Base-by-base conservation (phyloP, 2,329 filamentous ascomycete genomes). In the Didymella keratinophila region DNA sequence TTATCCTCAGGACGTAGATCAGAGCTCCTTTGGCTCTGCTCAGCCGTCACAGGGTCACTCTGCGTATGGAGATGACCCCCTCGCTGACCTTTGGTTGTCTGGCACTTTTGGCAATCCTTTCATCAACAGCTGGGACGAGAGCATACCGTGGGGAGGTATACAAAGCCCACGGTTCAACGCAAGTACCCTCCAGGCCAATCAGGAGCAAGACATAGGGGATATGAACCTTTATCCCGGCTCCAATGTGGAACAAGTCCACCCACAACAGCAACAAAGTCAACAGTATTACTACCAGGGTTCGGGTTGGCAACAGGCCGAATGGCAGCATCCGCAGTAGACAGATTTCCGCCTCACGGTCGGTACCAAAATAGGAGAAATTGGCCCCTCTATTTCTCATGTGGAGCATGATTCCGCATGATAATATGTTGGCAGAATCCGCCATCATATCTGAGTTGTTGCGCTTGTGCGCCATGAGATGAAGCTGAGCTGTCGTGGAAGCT, bases 111-210 rank as follows among this genome's bases (percentile, higher is more conserved):
- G 65, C 9, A 65, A 68, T 30, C 68, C 68, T 0, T 70, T 70
- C 21, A 28, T 63, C n/a, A 70, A 66, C 2, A 63, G 20, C 27
- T 69, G 65, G 37, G 68, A 71, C 28, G 65, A 71, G 46, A 52
- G 56, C 3, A 53, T 52, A 2, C 62, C 65, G 1, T 34, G 65
- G 7, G 39, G 56, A 10, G 58, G 61, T 10, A 58, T 67, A 42
- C 56, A 64, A 7, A 56, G 63, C 16, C n/a, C 64, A 2, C 65
- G 63, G 64, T 28, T 48, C 43, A 32, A 30, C 3, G 3, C 45
- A 10, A 1, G 8, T 5, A 16, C 12, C 8, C 1, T 20, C 12
- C 7, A 30, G 11, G 12, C 14, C 45, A 12, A 47, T 52, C 18
- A 16, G 4, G 28, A 12, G 9, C 36, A 28, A 30, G 25, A 43